phyloP scores from a whole-genome alignment of 192 early-diverging fungal species.

The Irineochytrium annulatum region DNA sequence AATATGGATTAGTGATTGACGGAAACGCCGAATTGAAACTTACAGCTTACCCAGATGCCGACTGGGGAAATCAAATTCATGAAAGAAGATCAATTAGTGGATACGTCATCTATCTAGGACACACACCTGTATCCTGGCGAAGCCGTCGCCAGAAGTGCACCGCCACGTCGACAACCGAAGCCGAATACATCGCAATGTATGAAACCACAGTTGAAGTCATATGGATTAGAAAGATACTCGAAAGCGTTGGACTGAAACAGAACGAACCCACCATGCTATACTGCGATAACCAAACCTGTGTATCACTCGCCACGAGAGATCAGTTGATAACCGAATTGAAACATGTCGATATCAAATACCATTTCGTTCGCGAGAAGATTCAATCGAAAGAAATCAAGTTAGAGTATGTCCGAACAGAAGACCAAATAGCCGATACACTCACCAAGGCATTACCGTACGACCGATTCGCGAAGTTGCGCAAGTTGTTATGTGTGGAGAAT shows the following conservation, averaged over 20 bases:
- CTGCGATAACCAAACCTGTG: not conserved
- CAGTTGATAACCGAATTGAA: too few relatives aligned
- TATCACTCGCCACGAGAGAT: not conserved
- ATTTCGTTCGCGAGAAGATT: slow-evolving; percentile 26
- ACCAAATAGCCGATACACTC: slow-evolving; percentile 24
- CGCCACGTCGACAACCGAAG: slow-evolving; percentile 1
- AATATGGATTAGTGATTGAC: not conserved
- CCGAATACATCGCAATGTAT: slow-evolving; percentile 11
- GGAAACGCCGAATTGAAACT: not conserved
- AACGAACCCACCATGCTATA: not conserved
- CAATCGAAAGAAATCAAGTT: slow-evolving; percentile 11
- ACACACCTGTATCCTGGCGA: slow-evolving; percentile 4
- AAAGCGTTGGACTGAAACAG: not conserved
- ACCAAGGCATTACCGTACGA: slow-evolving; percentile 27
- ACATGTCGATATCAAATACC: slow-evolving; percentile 33
- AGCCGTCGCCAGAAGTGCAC: not conserved
- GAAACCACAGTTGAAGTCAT: not conserved
- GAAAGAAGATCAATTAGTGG: not conserved
- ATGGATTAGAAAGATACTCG: not conserved
- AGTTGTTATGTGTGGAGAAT: too few relatives aligned
- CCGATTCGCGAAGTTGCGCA: too few relatives aligned
- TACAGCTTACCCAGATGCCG: not conserved
- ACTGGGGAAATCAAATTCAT: not conserved
- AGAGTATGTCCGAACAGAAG: slow-evolving; percentile 13
- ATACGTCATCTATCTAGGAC: not conserved